Percentiles rank a stretch among this genome's conserved stretches.
phyloP scores from a whole-genome alignment of 129 eudicot species.

The Saposhnikovia divaricata region DNA sequence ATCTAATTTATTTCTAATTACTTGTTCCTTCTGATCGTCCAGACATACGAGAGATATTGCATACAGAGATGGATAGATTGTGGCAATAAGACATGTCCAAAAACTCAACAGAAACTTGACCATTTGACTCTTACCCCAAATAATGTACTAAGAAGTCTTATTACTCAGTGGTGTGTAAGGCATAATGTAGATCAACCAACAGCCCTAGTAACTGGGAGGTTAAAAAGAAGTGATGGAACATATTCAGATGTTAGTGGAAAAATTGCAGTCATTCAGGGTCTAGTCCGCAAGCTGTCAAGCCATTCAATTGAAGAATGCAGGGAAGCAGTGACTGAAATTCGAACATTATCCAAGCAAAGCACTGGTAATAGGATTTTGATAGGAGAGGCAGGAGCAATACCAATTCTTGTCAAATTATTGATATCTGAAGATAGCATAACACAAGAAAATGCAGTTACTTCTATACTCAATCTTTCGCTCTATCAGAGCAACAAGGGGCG shows the following conservation, averaged over 20 bases:
- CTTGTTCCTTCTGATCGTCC: neutral
- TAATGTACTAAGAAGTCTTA: slow-evolving; percentile 30
- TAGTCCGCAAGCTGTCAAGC: slow-evolving; percentile 58
- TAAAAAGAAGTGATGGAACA: slow-evolving; percentile 68
- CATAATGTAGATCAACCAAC: slow-evolving; percentile 35
- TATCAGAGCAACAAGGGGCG: slow-evolving; percentile 32
- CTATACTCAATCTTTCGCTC: slow-evolving; percentile 37
- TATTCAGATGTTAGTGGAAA: slow-evolving; percentile 73
- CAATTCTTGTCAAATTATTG: slow-evolving; percentile 23
- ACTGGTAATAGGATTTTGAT: slow-evolving; percentile 74
- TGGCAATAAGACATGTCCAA: slow-evolving; percentile 35
- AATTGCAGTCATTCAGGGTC: slow-evolving; percentile 55
- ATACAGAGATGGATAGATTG: slow-evolving; percentile 43
- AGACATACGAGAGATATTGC: slow-evolving; percentile 39
- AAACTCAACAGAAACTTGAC: slow-evolving; percentile 33
- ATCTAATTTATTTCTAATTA: neutral
- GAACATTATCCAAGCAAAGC: slow-evolving; percentile 74
- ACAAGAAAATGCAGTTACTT: slow-evolving; percentile 35
- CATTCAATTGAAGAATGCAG: slow-evolving; percentile 46
- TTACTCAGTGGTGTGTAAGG: slow-evolving; percentile 26
- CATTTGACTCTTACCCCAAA: slow-evolving; percentile 29
- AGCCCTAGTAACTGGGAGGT: slow-evolving; percentile 36
- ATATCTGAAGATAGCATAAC: slow-evolving; percentile 20
- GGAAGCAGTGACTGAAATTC: slow-evolving; percentile 59
- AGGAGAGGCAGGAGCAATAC: slow-evolving; percentile 84